A percentile compares a stretch with the other conserved stretches of the same genome.
These are phyloP conservation scores for Pseudisothecium myosuroides DNA, from an alignment of 225 moss, liverwort and hornwort species.

Conservation along the genomic window DNA sequence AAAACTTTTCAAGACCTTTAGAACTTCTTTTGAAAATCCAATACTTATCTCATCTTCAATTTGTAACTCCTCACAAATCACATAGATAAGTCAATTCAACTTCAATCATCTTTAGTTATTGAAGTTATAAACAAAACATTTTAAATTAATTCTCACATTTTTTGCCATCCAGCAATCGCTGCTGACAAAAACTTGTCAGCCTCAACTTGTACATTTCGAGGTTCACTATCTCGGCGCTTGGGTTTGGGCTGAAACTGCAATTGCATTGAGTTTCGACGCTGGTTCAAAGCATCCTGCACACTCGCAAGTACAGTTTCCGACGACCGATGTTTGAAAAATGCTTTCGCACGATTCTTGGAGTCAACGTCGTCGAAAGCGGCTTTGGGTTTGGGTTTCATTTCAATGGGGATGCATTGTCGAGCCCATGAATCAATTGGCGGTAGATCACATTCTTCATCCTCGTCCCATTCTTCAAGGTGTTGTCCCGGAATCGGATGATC, in stretches of 20 bases:
- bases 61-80: background rate
- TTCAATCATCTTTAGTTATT: too few relatives aligned
- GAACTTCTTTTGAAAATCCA: background rate
- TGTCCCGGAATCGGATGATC: constrained; percentile 25
- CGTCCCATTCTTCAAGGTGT: constrained; percentile 31
- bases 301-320: background rate
- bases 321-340: background rate
- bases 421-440: constrained; percentile 34
- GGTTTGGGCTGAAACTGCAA: background rate
- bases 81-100: background rate
- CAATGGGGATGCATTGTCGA: constrained; percentile 24
- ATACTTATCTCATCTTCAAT: too few relatives aligned
- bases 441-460: constrained; percentile 5
- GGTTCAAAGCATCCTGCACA: background rate
- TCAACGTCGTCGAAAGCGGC: background rate
- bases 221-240: background rate
- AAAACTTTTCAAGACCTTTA: too few relatives aligned
- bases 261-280: constrained; percentile 11
- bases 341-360: background rate
- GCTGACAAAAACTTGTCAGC: background rate
- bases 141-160: background rate
- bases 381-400: background rate
- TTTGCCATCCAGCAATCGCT: background rate
- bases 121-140: background rate
- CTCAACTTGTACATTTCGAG: background rate